Conservation (phyloP, 2,329 filamentous ascomycete species). For the Nigrograna mackinnonii region DNA sequence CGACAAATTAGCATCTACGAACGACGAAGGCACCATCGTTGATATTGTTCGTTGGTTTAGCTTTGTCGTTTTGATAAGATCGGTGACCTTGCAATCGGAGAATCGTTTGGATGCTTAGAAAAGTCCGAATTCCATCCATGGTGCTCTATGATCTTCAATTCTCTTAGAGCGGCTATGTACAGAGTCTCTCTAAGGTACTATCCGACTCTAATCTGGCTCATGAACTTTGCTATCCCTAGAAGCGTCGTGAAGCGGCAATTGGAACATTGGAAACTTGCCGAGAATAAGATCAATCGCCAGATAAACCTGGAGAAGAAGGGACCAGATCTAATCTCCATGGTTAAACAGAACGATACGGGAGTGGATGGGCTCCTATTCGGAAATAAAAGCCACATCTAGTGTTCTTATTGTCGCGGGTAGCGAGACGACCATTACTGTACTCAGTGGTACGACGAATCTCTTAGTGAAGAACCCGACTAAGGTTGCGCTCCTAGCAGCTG, state of each 20-base stretch:
- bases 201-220: neutral
- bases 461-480: neutral
- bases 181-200: constrained; percentile 1
- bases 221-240: constrained; percentile 4
- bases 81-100: constrained; percentile 24
- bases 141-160: constrained; percentile 5
- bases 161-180: constrained; percentile 2
- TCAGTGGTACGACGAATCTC: constrained; percentile 4
- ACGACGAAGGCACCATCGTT: neutral
- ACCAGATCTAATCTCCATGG: constrained; percentile 11
- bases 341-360: no score
- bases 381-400: constrained; percentile 3
- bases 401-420: constrained; percentile 6
- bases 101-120: constrained; percentile 25
- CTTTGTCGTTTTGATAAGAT: constrained; percentile 16
- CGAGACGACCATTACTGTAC: constrained; percentile 8
- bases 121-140: constrained; percentile 16
- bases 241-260: constrained; percentile 7
- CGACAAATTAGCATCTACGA: no score
- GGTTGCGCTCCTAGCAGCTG: constrained; percentile 1
- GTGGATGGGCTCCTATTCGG: neutral
- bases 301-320: constrained; percentile 8
- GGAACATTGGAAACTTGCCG: constrained; percentile 2
- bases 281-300: constrained; percentile 3
- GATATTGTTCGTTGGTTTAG: constrained; percentile 8